A percentile compares a stretch with the other conserved stretches of the same genome.
These are phyloP conservation scores for Kazachstania africana DNA, from an alignment of 805 yeast species.

Conservation along the genomic window DNA sequence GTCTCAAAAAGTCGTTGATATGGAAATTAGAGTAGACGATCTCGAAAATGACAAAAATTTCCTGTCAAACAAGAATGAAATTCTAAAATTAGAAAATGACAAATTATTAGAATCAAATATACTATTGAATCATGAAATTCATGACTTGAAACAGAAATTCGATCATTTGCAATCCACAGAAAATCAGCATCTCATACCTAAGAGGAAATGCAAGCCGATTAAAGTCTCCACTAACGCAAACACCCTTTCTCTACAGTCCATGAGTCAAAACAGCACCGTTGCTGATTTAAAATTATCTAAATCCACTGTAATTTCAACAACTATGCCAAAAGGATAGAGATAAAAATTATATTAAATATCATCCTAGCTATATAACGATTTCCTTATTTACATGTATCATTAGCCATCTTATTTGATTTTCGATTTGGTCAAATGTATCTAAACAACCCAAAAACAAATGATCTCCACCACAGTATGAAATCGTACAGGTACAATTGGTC, in stretches of 20 bases:
- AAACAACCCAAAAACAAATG: too few relatives aligned
- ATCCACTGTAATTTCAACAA: conserved; percentile 2
- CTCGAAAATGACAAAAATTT: conserved; percentile 9
- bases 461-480: conserved; percentile 20
- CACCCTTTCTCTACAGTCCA: neutral
- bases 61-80: conserved; percentile 4
- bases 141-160: conserved; percentile 9
- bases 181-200: neutral
- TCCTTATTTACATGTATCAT: too few relatives aligned
- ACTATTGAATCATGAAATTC: conserved; percentile 12
- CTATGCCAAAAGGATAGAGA: too few relatives aligned
- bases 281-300: neutral
- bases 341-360: too few relatives aligned
- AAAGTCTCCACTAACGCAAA: conserved; percentile 5
- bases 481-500: conserved; percentile 22
- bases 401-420: too few relatives aligned
- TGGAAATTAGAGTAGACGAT: conserved; percentile 13
- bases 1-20: too few relatives aligned
- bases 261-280: neutral
- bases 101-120: conserved; percentile 11
- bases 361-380: too few relatives aligned
- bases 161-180: neutral
- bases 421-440: too few relatives aligned
- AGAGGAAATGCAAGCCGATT: neutral
- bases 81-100: conserved; percentile 8